These are phyloP conservation scores for Collybiopsis confluens DNA, from an alignment of 768 basidiomycete species.

Conservation along the genomic window DNA sequence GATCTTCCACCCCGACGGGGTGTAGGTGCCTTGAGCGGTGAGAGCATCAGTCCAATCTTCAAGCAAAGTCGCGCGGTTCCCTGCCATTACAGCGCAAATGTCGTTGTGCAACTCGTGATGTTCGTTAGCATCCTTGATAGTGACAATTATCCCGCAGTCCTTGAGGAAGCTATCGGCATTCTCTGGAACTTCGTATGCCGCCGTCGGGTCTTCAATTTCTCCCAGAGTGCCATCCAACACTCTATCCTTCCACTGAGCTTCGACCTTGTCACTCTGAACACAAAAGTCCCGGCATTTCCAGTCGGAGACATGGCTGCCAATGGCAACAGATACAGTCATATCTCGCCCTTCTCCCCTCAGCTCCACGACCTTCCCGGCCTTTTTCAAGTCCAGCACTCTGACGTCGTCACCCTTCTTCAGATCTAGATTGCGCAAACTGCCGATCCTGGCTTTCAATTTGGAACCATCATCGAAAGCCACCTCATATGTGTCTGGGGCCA, in stretches of 20 bases:
- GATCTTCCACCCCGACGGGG: conserved; percentile 43
- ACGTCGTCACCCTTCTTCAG: conserved; percentile 4
- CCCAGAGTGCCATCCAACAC: neutral
- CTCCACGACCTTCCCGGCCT: neutral
- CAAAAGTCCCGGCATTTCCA: neutral
- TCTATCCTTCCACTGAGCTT: conserved; percentile 2
- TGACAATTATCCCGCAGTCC: conserved; percentile 2
- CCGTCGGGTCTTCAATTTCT: neutral
- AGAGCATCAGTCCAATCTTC: conserved; percentile 7
- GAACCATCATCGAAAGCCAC: conserved; percentile 5
- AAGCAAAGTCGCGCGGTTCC: neutral
- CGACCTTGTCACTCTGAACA: neutral
- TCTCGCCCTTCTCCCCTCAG: neutral
- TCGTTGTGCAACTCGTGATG: neutral
- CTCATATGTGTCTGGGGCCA: neutral
- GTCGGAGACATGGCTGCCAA: neutral
- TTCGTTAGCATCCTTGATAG: neutral
- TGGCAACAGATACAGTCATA: neutral
- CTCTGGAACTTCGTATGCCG: neutral
- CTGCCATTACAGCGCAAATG: neutral
- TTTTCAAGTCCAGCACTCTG: neutral
- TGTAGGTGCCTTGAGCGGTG: neutral
- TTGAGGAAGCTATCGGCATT: conserved; percentile 1
- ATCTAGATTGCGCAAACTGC: neutral
- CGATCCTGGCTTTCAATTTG: neutral